A percentile compares a stretch with the other conserved stretches of the same genome.
Evolutionary conservation across 257 asterid genomes (phyloP).

Genomic region (Petunia secreta): DNA sequence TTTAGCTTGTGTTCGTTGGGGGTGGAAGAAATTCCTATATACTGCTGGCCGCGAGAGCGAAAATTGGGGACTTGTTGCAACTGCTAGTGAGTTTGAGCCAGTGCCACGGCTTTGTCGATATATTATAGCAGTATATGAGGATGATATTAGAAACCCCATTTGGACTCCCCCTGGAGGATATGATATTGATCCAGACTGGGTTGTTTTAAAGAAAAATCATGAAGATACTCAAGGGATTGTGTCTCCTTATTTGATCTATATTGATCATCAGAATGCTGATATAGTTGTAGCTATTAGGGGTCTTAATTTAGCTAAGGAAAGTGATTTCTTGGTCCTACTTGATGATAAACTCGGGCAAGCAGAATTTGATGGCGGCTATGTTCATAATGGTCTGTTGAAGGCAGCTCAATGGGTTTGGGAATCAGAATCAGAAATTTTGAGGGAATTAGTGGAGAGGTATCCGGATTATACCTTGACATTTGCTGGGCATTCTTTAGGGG

Average conservation of each 20-base stretch:
- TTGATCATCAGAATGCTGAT: slow-evolving; percentile 74
- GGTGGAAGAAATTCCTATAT: slow-evolving; percentile 88
- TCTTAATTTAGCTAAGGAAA: slow-evolving; percentile 80
- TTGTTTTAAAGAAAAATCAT: slow-evolving; percentile 58
- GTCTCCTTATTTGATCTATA: slow-evolving; percentile 83
- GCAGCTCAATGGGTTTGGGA: slow-evolving; percentile 87
- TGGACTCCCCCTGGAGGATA: slow-evolving; percentile 94
- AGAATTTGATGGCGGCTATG: slow-evolving; percentile 88
- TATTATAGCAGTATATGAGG: slow-evolving; percentile 77
- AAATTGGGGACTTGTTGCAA: slow-evolving; percentile 91
- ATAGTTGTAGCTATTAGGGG: slow-evolving; percentile 83
- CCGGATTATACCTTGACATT: slow-evolving; percentile 74
- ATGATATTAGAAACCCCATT: slow-evolving; percentile 68
- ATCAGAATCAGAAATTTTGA: slow-evolving; percentile 60
- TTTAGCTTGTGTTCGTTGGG: slow-evolving; percentile 93
- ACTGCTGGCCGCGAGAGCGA: slow-evolving; percentile 95
- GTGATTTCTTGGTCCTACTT: slow-evolving; percentile 72
- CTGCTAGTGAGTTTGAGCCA: slow-evolving; percentile 80
- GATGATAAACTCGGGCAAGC: slow-evolving; percentile 95
- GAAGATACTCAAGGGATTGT: slow-evolving; percentile 62
- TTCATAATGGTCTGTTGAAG: slow-evolving; percentile 85
- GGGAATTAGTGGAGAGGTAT: slow-evolving; percentile 57
- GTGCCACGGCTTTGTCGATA: slow-evolving; percentile 77
- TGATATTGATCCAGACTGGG: slow-evolving; percentile 76
- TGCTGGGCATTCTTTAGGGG: slow-evolving; percentile 94